Conservation (phyloP, 2,329 filamentous ascomycete species). For the Pyrenochaeta sp. region DNA sequence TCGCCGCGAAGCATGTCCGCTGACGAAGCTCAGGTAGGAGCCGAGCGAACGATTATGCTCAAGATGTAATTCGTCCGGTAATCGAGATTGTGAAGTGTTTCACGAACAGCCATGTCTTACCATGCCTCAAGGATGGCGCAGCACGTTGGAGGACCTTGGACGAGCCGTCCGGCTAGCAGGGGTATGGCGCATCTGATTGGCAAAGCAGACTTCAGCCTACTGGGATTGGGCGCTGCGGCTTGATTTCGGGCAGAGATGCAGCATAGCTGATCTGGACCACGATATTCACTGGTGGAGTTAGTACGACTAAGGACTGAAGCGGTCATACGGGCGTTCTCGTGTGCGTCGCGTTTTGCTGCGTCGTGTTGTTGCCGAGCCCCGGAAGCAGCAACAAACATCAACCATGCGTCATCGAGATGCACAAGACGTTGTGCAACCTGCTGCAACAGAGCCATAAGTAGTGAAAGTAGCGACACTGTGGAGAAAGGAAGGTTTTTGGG, state of each 20-base stretch:
- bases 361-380: background rate
- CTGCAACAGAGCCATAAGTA: background rate
- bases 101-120: slow-evolving; percentile 4
- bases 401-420: background rate
- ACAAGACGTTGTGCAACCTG: background rate
- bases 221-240: slow-evolving; percentile 24
- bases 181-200: slow-evolving; percentile 35
- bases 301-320: background rate
- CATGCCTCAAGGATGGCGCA: slow-evolving; percentile 9
- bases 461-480: background rate
- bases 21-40: slow-evolving; percentile 10
- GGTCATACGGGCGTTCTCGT: background rate
- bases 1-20: slow-evolving; percentile 9
- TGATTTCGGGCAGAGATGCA: slow-evolving; percentile 24
- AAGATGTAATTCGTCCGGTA: background rate
- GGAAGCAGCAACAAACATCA: background rate
- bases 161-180: slow-evolving; percentile 11
- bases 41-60: background rate
- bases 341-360: background rate
- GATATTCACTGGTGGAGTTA: background rate
- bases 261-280: background rate
- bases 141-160: slow-evolving; percentile 22
- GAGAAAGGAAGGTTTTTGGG: background rate
- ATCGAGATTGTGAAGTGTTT: background rate
- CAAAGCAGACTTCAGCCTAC: slow-evolving; percentile 23